Evolutionary conservation across 208 protist species (phyloP).

Genomic region (Blastocrithidia nonstop): DNA sequence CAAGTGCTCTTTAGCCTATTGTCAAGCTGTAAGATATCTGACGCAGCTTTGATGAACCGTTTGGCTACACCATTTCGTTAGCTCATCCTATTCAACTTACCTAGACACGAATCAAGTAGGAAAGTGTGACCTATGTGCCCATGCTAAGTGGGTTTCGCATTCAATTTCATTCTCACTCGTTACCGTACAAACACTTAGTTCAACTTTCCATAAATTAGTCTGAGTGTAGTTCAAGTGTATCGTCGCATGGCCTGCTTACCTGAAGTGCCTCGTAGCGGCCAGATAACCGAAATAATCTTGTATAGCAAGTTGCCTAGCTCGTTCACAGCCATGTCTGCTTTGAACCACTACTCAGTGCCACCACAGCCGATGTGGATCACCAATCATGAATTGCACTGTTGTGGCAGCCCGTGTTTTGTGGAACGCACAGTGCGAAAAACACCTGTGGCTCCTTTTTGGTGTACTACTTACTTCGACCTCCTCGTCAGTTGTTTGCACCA

Average conservation of each 20-base stretch:
- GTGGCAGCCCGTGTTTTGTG: slow-evolving; percentile 74
- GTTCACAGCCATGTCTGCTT: slow-evolving; percentile 37
- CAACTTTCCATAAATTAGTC: no score
- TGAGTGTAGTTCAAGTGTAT: no score
- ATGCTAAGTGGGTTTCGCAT: slow-evolving; percentile 74
- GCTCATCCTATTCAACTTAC: slow-evolving; percentile 27
- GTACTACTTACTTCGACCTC: slow-evolving; percentile 68
- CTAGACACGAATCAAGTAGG: slow-evolving; percentile 40
- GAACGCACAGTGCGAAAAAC: slow-evolving; percentile 60
- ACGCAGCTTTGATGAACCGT: slow-evolving; percentile 58
- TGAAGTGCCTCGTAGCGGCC: slow-evolving; percentile 66
- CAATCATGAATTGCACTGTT: slow-evolving; percentile 80
- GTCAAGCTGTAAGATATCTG: slow-evolving; percentile 44
- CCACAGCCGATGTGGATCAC: slow-evolving; percentile 52
- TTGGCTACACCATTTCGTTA: slow-evolving; percentile 55
- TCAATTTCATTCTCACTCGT: slow-evolving; percentile 42
- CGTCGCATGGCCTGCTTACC: slow-evolving; percentile 38
- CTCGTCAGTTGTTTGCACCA: slow-evolving; percentile 37
- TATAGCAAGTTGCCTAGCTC: slow-evolving; percentile 59
- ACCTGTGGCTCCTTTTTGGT: slow-evolving; percentile 73
- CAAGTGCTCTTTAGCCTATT: no score
- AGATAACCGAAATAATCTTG: slow-evolving; percentile 57
- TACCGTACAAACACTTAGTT: slow-evolving; percentile 28
- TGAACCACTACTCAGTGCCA: slow-evolving; percentile 37
- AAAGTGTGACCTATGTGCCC: slow-evolving; percentile 61